phyloP scores from a whole-genome alignment of 2,329 filamentous ascomycete species.

The Lachnellula hyalina region DNA sequence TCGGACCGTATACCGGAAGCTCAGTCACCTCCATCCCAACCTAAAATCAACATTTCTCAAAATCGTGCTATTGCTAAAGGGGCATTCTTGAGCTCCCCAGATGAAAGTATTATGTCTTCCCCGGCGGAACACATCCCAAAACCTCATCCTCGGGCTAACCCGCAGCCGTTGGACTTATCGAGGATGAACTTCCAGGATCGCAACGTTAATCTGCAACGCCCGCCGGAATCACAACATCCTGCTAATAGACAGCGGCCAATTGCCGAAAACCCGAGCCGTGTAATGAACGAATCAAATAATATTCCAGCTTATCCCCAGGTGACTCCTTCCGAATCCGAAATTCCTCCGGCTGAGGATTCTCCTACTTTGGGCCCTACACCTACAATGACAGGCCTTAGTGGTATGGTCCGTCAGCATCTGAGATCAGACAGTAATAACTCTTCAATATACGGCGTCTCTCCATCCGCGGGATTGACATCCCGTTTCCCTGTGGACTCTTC shows the following conservation, averaged over 20 bases:
- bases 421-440: constrained; percentile 77
- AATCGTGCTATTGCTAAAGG: constrained; percentile 13
- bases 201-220: constrained; percentile 22
- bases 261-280: neutral
- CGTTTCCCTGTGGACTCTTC: constrained; percentile 34
- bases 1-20: constrained; percentile 20
- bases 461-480: constrained; percentile 38
- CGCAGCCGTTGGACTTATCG: constrained; percentile 19
- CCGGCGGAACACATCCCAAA: constrained; percentile 10
- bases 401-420: constrained; percentile 79
- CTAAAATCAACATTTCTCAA: constrained; percentile 14
- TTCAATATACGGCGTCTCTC: constrained; percentile 60
- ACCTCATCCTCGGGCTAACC: constrained; percentile 3
- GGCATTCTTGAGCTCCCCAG: constrained; percentile 26
- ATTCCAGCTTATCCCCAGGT: neutral
- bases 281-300: neutral
- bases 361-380: constrained; percentile 67
- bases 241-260: constrained; percentile 17
- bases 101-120: constrained; percentile 12
- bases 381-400: constrained; percentile 58
- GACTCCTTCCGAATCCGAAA: neutral
- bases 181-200: constrained; percentile 24
- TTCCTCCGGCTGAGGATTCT: constrained; percentile 49
- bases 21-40: constrained; percentile 9
- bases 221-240: constrained; percentile 28